Base-by-base conservation (phyloP, 306 rosid genomes). In the Lathyrus aphaca region DNA sequence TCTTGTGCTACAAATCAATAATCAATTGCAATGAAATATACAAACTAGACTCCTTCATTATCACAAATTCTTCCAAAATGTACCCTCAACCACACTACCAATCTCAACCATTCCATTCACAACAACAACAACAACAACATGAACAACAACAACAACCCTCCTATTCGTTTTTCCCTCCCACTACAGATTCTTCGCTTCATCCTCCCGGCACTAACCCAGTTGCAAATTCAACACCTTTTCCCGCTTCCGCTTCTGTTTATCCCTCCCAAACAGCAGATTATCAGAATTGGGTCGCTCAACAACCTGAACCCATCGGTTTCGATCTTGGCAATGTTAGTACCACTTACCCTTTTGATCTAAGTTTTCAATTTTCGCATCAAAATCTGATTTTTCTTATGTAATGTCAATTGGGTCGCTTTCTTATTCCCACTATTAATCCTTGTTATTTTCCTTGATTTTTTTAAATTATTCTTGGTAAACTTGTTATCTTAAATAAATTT, bases 161-260 rank as follows among this genome's bases (percentile, higher is more conserved):
- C 72, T 63, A 19, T 55, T 66, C 80, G 6, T 32, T 68, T 58
- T 70, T 73, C 43, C 79, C 87, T 73, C 81, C 50, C 66, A 84
- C 80, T 1, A 50, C 77, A 8, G 82, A 80, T 69, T 76, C 82
- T 15, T 14, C 66, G n/a, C 53, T 81, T 66, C 82, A 84, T 39
- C 89, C 87, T 12, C 91, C 89, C 1, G 89, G 87, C 9, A 78
- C 84, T 32, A 80, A 83, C 60, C 85, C 84, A 3, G 38, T 64
- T 66, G 13, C 21, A 19, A 74, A 56, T 66, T 44, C 73, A 55
- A 21, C 48, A 11, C 4, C 64, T 42, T 42, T 23, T 39, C 8
- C 68, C 21, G 10, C 25, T 23, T 3, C 25, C 25, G 25, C 25
- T 23, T 23, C 25, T 23, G 25, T 42, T 38, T 51, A 73, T 10